phyloP scores from a whole-genome alignment of 176 grass and related monocot species.

The Cenchrus fungigraminus region DNA sequence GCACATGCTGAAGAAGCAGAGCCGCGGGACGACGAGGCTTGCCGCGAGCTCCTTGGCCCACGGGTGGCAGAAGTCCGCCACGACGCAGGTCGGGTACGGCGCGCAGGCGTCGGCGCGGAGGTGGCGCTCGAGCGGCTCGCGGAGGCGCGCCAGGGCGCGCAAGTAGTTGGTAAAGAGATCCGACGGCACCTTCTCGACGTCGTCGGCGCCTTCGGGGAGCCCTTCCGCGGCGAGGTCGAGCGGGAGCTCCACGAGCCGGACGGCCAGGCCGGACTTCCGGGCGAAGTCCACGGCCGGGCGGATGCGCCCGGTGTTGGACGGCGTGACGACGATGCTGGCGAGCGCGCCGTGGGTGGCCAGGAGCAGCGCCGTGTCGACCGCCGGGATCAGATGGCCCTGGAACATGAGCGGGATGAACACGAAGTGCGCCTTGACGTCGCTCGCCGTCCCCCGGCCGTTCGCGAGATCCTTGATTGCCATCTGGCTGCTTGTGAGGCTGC shows the following conservation, averaged over 20 bases:
- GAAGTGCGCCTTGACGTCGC: slow-evolving; percentile 51
- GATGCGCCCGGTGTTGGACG: slow-evolving; percentile 36
- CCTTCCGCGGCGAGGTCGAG: slow-evolving; percentile 41
- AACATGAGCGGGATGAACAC: slow-evolving; percentile 59
- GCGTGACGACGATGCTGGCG: slow-evolving; percentile 57
- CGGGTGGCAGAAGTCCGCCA: slow-evolving; percentile 62
- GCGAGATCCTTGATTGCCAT: slow-evolving; percentile 20
- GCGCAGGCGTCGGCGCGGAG: slow-evolving; percentile 11
- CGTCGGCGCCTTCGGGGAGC: slow-evolving; percentile 35
- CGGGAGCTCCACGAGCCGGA: slow-evolving; percentile 42
- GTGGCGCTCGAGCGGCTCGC: slow-evolving; percentile 36
- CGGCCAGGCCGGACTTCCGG: slow-evolving; percentile 15
- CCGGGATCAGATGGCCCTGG: slow-evolving; percentile 62
- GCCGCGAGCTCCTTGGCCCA: slow-evolving; percentile 58
- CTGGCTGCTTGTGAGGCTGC: background rate
- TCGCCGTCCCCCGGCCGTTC: background rate
- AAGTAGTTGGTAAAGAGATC: slow-evolving; percentile 13
- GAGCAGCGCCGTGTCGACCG: slow-evolving; percentile 52
- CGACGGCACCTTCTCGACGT: slow-evolving; percentile 39
- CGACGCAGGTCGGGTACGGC: slow-evolving; percentile 59
- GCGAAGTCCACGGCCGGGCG: slow-evolving; percentile 29
- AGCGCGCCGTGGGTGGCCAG: slow-evolving; percentile 49
- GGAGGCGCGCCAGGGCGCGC: slow-evolving; percentile 23
- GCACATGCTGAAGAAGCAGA: slow-evolving; percentile 58
- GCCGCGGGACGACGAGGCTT: slow-evolving; percentile 42